phyloP scores from a whole-genome alignment of 2,329 filamentous ascomycete species.

The Didymella exigua region DNA sequence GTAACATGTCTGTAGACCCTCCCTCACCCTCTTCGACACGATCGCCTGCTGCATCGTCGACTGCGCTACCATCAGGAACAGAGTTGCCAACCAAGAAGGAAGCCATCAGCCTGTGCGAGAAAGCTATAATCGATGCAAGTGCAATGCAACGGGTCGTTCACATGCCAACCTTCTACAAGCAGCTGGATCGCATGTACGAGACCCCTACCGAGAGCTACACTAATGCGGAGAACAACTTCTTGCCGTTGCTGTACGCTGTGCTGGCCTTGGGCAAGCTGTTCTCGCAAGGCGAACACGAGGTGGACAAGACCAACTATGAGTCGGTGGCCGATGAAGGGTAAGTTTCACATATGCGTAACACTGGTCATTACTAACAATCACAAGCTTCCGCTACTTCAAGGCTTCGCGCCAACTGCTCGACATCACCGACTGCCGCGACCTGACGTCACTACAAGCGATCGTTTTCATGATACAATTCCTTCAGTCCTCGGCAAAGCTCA shows the following conservation, averaged over 20 bases:
- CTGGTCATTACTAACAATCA: slow-evolving; percentile 19
- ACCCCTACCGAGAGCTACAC: slow-evolving; percentile 58
- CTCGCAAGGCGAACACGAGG: slow-evolving; percentile 46
- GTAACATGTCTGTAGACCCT: slow-evolving; percentile 62
- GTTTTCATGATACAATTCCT: slow-evolving; percentile 61
- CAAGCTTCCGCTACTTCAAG: slow-evolving; percentile 56
- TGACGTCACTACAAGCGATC: slow-evolving; percentile 57
- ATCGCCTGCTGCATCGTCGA: slow-evolving; percentile 62
- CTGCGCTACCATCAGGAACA: slow-evolving; percentile 40
- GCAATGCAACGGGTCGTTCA: slow-evolving; percentile 76
- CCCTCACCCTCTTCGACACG: slow-evolving; percentile 72
- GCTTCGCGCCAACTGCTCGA: slow-evolving; percentile 57
- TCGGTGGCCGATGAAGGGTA: slow-evolving; percentile 55
- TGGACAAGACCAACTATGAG: slow-evolving; percentile 52
- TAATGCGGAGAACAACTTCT: slow-evolving; percentile 54
- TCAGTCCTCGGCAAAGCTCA: slow-evolving; percentile 58
- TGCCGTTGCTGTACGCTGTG: slow-evolving; percentile 56
- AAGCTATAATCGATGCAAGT: slow-evolving; percentile 66
- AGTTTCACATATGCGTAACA: slow-evolving; percentile 4
- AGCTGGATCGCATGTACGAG: slow-evolving; percentile 78
- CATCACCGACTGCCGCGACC: slow-evolving; percentile 59
- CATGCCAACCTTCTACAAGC: slow-evolving; percentile 77
- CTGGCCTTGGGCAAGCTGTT: slow-evolving; percentile 57
- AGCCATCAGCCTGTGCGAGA: slow-evolving; percentile 62
- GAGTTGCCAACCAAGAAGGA: slow-evolving; percentile 71